A percentile compares a stretch with the other conserved stretches of the same genome.
These are phyloP conservation scores for Aspergillus hiratsukae DNA, from an alignment of 2,329 filamentous ascomycete species.

Conservation along the genomic window DNA sequence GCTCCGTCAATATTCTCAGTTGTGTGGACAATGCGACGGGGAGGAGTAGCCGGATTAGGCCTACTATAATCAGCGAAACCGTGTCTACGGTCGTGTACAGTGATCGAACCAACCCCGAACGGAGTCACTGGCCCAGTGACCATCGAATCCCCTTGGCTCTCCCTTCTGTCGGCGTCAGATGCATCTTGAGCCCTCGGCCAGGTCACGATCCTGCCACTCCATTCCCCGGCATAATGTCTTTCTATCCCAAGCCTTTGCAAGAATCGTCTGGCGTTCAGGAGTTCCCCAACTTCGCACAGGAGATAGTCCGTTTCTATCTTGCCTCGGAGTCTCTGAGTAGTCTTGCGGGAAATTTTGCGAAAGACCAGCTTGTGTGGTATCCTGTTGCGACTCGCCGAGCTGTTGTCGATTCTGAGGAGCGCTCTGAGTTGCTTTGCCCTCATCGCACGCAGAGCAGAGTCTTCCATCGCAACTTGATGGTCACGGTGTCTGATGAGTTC, in stretches of 20 bases:
- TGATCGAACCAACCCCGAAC: not conserved
- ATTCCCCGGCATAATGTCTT: slow-evolving; percentile 27
- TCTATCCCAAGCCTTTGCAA: slow-evolving; percentile 27
- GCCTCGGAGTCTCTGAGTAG: slow-evolving; percentile 9
- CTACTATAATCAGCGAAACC: not conserved
- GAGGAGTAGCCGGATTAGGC: not conserved
- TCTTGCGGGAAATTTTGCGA: slow-evolving; percentile 19
- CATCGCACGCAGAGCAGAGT: slow-evolving; percentile 28
- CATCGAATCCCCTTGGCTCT: slow-evolving; percentile 11
- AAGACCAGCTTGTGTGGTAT: slow-evolving; percentile 28
- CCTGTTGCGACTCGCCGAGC: slow-evolving; percentile 15
- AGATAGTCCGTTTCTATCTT: slow-evolving; percentile 19
- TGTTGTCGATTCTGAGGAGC: slow-evolving; percentile 32
- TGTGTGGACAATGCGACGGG: not conserved
- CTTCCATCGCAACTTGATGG: slow-evolving; percentile 27
- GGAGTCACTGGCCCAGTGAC: not conserved
- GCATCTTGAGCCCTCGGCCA: slow-evolving; percentile 6
- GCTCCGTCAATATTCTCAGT: not conserved
- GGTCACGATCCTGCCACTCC: slow-evolving; percentile 26
- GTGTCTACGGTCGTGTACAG: not conserved
- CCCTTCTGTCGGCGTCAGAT: slow-evolving; percentile 10
- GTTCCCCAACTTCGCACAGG: slow-evolving; percentile 26
- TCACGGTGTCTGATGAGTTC: slow-evolving; percentile 16
- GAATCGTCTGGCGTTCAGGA: slow-evolving; percentile 29
- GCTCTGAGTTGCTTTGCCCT: slow-evolving; percentile 28